These are phyloP conservation scores for Backusella luteola DNA, from an alignment of 192 early-diverging fungal genomes.

Conservation along the genomic window DNA sequence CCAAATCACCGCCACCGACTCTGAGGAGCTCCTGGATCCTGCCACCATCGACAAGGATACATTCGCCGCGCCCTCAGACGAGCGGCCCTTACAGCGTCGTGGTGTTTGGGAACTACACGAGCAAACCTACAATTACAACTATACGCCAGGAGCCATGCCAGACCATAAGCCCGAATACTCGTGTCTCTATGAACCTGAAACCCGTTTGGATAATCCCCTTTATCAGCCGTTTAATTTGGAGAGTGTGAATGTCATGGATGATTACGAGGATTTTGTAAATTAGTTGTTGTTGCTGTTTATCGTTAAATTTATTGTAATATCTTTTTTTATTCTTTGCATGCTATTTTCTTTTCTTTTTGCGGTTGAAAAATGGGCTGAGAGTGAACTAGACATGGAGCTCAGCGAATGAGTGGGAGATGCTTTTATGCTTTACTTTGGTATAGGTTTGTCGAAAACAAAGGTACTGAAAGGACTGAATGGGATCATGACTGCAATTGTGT, in stretches of 20 bases:
- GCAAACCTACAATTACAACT: conserved; percentile 82
- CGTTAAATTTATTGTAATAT: background rate
- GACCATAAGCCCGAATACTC: conserved; percentile 55
- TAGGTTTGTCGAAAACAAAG: too few species aligned
- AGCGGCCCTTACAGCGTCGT: conserved; percentile 44
- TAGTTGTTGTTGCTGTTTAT: background rate
- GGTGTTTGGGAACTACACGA: conserved; percentile 91
- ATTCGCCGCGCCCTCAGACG: background rate
- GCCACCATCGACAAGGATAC: conserved; percentile 22
- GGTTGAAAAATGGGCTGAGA: too few species aligned
- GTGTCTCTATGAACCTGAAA: conserved; percentile 58
- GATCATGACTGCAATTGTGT: too few species aligned
- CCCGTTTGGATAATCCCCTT: conserved; percentile 4
- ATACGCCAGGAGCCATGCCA: conserved; percentile 43
- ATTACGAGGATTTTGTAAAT: conserved; percentile 29
- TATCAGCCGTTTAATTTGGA: background rate
- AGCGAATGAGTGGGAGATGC: too few species aligned
- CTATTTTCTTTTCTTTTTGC: background rate
- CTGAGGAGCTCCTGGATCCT: conserved; percentile 41
- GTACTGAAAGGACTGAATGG: too few species aligned
- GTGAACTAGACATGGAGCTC: too few species aligned
- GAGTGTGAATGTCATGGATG: conserved; percentile 13
- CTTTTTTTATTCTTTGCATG: background rate
- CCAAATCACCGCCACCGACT: conserved; percentile 61
- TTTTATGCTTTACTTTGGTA: too few species aligned